Base-by-base conservation (phyloP, 2,329 filamentous ascomycete species). In the Orbilia javanica region DNA sequence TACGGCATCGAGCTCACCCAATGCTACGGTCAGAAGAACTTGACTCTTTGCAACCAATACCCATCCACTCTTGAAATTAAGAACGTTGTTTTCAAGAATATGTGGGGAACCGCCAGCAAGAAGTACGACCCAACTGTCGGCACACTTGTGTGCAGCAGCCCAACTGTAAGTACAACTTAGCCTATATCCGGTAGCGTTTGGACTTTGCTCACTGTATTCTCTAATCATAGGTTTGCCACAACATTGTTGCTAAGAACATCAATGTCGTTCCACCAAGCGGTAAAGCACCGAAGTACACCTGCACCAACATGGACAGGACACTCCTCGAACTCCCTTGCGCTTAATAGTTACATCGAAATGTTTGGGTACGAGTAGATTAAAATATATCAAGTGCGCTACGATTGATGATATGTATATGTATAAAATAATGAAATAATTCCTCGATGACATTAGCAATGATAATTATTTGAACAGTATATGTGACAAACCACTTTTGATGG, bases 1-100 rank as follows among this genome's bases (percentile, higher is more conserved):
- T 90, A 89, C 80, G 88, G 88, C 4, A 88, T 90, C 79, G 87
- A 90, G 80, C 85, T 90, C 46, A 89, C 88, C 1, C 88, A 89
- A 81, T 90, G 88, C 84, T 88, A 89, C 70, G 87, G 87, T 0
- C 87, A 88, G 82, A 86, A 84, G 79, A 88, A 88, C 68, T 80
- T 86, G 64, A 88, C 86, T 1, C 83, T 88, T 6, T 88, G 87
- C 83, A 85, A 87, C 52, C 34, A 73, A 63, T 79, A 71, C 68
- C 79, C 75, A n/a, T 66, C 50, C 53, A 70, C 57, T 20, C 65
- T 60, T 60, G 36, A 65, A 4, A 57, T 39, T 10, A 53, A 63
- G 18, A 86, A 90, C 76, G 84, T 90, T 55, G 83, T 85, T 3
- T 88, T 90, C 81, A 87, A 85, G 76, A 87, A 90, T 79, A 87